These are phyloP conservation scores for Closterium sp. DNA, from an alignment of 139 green algal genomes.

Conservation along the genomic window DNA sequence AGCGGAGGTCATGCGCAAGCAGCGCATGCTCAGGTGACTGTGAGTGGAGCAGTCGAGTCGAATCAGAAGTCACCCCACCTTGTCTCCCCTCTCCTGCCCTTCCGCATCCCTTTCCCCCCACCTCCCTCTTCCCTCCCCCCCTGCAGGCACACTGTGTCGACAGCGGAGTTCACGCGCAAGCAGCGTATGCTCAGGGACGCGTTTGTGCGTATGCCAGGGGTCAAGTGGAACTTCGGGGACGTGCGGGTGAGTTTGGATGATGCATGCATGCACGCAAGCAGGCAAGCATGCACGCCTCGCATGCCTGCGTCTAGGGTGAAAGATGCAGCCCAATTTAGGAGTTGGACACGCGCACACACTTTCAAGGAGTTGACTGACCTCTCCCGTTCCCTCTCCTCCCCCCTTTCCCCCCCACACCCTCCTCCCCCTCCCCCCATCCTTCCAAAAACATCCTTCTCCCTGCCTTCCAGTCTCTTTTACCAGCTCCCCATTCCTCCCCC, in stretches of 20 bases:
- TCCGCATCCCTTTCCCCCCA: no score
- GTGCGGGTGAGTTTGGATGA: slow-evolving; percentile 16
- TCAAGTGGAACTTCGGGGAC: slow-evolving; percentile 72
- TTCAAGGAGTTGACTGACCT: no score
- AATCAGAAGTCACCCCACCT: not conserved
- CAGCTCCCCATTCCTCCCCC: no score
- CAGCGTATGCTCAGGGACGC: slow-evolving; percentile 62
- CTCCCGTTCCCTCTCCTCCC: not conserved
- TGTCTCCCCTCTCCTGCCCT: not conserved
- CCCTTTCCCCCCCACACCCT: not conserved
- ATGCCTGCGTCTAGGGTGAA: no score
- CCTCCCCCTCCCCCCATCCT: not conserved
- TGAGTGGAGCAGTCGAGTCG: no score
- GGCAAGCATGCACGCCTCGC: no score
- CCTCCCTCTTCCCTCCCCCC: no score
- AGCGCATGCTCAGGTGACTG: slow-evolving; percentile 60
- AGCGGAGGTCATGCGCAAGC: slow-evolving; percentile 68
- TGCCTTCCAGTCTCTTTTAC: no score
- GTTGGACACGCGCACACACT: no score
- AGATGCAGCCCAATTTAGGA: no score
- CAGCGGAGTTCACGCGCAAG: slow-evolving; percentile 69
- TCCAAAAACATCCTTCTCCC: no score
- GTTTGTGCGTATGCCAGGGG: slow-evolving; percentile 56
- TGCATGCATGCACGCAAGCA: no score
- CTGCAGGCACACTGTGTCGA: slow-evolving; percentile 59